A percentile compares a stretch with the other conserved stretches of the same genome.
Conservation (phyloP, 805 yeast species). For the Candida dajiaensis region DNA sequence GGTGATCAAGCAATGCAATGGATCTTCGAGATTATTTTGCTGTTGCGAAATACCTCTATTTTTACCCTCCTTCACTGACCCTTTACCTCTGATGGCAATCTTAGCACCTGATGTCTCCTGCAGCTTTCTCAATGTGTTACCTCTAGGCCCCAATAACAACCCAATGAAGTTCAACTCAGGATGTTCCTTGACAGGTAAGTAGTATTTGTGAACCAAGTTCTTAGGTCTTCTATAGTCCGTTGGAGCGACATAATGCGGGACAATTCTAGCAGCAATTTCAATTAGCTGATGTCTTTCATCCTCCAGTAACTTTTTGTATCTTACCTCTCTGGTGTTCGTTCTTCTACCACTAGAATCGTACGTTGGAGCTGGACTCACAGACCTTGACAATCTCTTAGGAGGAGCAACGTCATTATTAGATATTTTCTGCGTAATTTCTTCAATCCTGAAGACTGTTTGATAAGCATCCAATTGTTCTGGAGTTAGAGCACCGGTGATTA, state of each 20-base stretch:
- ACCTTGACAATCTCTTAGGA: conserved; percentile 41
- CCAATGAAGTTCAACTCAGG: conserved; percentile 95
- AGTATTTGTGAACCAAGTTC: conserved; percentile 73
- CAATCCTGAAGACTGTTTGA: conserved; percentile 64
- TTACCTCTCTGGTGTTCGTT: conserved; percentile 72
- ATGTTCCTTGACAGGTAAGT: conserved; percentile 77
- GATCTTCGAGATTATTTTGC: conserved; percentile 64
- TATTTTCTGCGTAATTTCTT: conserved; percentile 66
- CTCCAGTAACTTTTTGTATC: conserved; percentile 58
- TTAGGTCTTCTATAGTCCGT: conserved; percentile 66
- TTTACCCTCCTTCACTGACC: conserved; percentile 92
- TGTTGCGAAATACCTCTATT: conserved; percentile 32
- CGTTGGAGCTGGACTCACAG: conserved; percentile 90
- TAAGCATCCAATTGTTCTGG: conserved; percentile 78
- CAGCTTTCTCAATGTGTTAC: conserved; percentile 74
- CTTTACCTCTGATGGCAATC: conserved; percentile 89
- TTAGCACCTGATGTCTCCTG: conserved; percentile 85
- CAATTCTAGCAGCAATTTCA: conserved; percentile 61
- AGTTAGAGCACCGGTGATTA: conserved; percentile 44
- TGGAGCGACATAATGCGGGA: conserved; percentile 81
- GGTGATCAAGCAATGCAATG: conserved; percentile 80
- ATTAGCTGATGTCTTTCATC: conserved; percentile 76
- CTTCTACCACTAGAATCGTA: conserved; percentile 83
- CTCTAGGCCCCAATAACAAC: conserved; percentile 88
- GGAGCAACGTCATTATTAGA: conserved; percentile 45